Evolutionary conservation across 2,329 filamentous ascomycete genomes (phyloP), one percentile per base, ranked within the genome.

Genomic region (Aspergillus aculeatinus): DNA sequence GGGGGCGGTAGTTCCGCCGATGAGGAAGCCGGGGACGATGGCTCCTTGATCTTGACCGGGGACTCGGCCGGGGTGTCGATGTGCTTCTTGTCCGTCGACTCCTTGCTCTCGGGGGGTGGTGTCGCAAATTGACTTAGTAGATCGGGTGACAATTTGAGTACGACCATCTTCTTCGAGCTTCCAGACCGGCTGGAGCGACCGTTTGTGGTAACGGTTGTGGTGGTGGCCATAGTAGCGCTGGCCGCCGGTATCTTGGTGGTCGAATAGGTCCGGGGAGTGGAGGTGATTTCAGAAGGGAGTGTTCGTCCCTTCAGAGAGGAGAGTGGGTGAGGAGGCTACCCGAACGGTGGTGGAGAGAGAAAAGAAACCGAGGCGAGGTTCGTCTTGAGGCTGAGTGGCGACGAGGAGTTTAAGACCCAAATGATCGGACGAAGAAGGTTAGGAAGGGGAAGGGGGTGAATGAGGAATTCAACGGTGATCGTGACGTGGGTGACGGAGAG

Each of bases 61-160:
- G 65, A 63, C 50, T 63, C 63, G 65, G 50, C 61, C 48, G 49
- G 59, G 56, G 58, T 53, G 5, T 65, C 64, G 23, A 59, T 59
- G 31, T 19, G 52, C 55, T 67, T 65, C 55, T 59, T 59, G 59
- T 51, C 62, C 60, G 63, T 65, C 51, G 58, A 60, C 33, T 69
- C 60, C 49, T 67, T 69, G 31, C 9, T 55, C 44, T 71, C 69
- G 52, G 65, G 51, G 16, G 67, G 55, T 42, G 61, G 57, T 59
- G 60, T 65, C 19, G 67, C 62, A 55, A 79, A 79, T 35, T 72
- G 72, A 60, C 70, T 68, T n/a, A 80, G 67, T 5, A 73, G 35
- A 9, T 70, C 65, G 4, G 75, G 65, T 7, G 76, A 71, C 50
- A 81, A 65, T 67, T 75, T 78, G n/a, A 81, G 71, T 58, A 75